phyloP scores from a whole-genome alignment of 139 green algal species.

The Trebouxia sp. region DNA sequence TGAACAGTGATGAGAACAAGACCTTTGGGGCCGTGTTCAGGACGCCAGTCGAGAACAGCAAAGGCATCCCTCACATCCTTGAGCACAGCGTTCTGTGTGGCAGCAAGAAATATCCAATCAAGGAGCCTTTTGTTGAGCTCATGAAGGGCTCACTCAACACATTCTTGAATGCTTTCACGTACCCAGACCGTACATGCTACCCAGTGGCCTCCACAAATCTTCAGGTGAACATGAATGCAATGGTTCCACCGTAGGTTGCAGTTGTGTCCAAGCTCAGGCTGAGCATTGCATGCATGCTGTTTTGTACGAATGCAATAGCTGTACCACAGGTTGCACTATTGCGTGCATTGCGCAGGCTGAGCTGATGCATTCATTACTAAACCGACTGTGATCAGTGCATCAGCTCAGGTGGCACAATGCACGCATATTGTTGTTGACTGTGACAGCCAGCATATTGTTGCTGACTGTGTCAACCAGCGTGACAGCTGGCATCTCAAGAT shows the following conservation, averaged over 20 bases:
- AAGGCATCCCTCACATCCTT: slow-evolving; percentile 97
- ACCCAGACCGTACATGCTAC: slow-evolving; percentile 99
- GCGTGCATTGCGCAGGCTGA: too few species aligned
- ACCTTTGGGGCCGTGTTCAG: slow-evolving; percentile 96
- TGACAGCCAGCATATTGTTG: too few species aligned
- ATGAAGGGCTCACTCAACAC: slow-evolving; percentile 98
- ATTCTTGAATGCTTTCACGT: slow-evolving; percentile 99
- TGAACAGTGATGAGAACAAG: slow-evolving; percentile 99
- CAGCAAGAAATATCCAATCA: slow-evolving; percentile 69
- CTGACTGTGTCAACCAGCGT: too few species aligned
- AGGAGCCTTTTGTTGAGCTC: slow-evolving; percentile 98
- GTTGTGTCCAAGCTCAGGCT: too few species aligned
- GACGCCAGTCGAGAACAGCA: slow-evolving; percentile 87
- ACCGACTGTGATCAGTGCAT: too few species aligned
- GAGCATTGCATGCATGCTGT: too few species aligned
- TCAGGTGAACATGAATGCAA: slow-evolving; percentile 44
- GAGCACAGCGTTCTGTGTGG: slow-evolving; percentile 98
- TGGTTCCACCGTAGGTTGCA: neutral
- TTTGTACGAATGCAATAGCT: too few species aligned
- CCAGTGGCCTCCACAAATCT: slow-evolving; percentile 85
- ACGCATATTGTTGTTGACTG: too few species aligned
- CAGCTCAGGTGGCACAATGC: too few species aligned
- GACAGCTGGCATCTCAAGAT: too few species aligned
- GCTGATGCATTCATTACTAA: too few species aligned
- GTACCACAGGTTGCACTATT: too few species aligned